Evolutionary conservation across 148 eudicot species (phyloP), one percentile per base, ranked within the genome.

Genomic region (Rhododendron molle): DNA sequence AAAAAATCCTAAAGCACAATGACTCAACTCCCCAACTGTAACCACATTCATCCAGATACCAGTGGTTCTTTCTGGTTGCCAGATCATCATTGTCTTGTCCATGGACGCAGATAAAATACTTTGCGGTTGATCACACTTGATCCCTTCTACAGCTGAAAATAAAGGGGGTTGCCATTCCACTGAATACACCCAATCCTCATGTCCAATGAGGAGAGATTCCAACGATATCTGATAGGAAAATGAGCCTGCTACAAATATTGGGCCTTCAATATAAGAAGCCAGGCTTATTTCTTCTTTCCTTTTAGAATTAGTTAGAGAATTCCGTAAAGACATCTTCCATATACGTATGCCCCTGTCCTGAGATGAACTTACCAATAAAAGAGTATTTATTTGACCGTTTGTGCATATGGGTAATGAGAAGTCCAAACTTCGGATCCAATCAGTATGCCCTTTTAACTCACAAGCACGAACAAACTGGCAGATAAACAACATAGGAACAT

Each of bases 41-140:
- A 96, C 99, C 84, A 96, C 93, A 91, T 96, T 96, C 93, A 95
- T 92, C 99, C 99, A 96, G 89, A 96, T 95, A 65, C 98, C 99
- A 78, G 96, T 92, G 32, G 93, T 95, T 89, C 89, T 93, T 87
- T 96, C 98, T 34, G 99, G 99, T 89, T 94, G 95, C 99, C 99
- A 96, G 43, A 96, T 94, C 99, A 96, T 95, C 98, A 96, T 96
- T 56, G 99, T 96, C 89, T 96, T 96, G 82, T 96, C 99, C 98
- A 96, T 96, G 43, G 99, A 96, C 21, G 99, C 96, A 60, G 99
- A 96, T 81, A 96, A 92, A 85, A 96, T 93, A 90, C 94, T 92
- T 85, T 90, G 93, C 23, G 93, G 93, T 82, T 95, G 99, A 83
- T 85, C 73, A 79, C 78, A 96, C 52, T 88, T 91, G 30, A 36